These are phyloP conservation scores for Zelonia costaricensis DNA, from an alignment of 208 protist genomes.

Conservation along the genomic window DNA sequence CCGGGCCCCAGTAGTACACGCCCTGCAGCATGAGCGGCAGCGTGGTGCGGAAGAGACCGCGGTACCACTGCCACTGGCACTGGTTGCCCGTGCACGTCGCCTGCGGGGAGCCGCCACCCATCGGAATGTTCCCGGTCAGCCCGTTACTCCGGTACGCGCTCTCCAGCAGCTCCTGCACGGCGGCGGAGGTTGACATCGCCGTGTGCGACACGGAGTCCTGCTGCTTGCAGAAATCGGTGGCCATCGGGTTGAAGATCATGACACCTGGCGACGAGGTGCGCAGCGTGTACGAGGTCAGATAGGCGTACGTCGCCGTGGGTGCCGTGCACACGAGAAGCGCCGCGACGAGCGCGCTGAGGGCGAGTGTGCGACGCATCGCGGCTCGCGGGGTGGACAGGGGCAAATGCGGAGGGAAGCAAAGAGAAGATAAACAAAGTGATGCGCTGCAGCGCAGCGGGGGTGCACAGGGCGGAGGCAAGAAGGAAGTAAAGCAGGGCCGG, in stretches of 20 bases:
- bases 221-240: constrained; percentile 6
- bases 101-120: constrained; percentile 42
- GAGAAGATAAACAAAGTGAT: background rate
- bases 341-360: background rate
- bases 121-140: constrained; percentile 24
- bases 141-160: constrained; percentile 12
- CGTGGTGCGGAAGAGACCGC: constrained; percentile 45
- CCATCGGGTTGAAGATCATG: constrained; percentile 15
- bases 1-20: constrained; percentile 34
- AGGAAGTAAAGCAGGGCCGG: too few relatives aligned
- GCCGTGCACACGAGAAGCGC: constrained; percentile 7
- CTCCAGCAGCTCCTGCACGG: constrained; percentile 24
- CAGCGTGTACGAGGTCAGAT: constrained; percentile 33
- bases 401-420: background rate
- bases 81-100: constrained; percentile 26
- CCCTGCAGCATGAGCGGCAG: constrained; percentile 44
- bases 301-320: constrained; percentile 30
- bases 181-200: constrained; percentile 53
- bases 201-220: constrained; percentile 30
- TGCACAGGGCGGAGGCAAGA: background rate
- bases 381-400: background rate
- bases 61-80: constrained; percentile 52
- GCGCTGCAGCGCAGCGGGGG: too few relatives aligned
- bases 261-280: constrained; percentile 3
- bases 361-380: constrained; percentile 1